Base-by-base conservation (phyloP, 495 filamentous ascomycete species). In the Tuber indicum region DNA sequence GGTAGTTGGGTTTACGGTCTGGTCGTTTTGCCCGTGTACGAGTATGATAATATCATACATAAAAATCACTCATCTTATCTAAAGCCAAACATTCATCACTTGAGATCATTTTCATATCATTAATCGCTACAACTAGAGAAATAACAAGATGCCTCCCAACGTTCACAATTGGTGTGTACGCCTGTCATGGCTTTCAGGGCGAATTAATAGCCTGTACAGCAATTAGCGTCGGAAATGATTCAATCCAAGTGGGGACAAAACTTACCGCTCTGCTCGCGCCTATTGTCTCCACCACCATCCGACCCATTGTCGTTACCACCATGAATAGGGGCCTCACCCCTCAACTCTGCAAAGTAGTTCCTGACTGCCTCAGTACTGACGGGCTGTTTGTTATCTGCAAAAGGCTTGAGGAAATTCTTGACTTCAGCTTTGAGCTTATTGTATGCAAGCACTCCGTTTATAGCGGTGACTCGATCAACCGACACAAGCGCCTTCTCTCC, bases 361-460 rank as follows among this genome's bases (percentile, higher is more conserved):
- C 97, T 98, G 83, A 99, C 94, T 86, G 98, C 94, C 84, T 98
- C 96, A 8, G 94, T 95, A 0, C 92, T 90, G 19, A 99, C 94
- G 4, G 91, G 89, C 84, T 91, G 85, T 1, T 94, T 94, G 77
- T 90, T 94, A 84, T 97, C 95, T 5, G 96, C 96, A 85, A 97
- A 99, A 73, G 97, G 92, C 82, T 92, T 88, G 76, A 99, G 88
- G 83, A 99, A 98, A 5, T 89, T 89, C 87, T 94, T 98, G 21
- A 99, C 90, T 81, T 95, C 94, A 71, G 98, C 95, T 79, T 95
- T 94, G 36, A 99, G 88, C 78, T 96, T 90, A 80, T 97, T 97
- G 84, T 98, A 99, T 19, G 92, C 93, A 93, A 97, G 97, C 17
- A 96, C 95, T 32, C 96, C 96, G 84, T 99, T 94, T 78, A 99